These are phyloP conservation scores for Withania somnifera DNA, from an alignment of 305 asterid genomes.

Conservation along the genomic window DNA sequence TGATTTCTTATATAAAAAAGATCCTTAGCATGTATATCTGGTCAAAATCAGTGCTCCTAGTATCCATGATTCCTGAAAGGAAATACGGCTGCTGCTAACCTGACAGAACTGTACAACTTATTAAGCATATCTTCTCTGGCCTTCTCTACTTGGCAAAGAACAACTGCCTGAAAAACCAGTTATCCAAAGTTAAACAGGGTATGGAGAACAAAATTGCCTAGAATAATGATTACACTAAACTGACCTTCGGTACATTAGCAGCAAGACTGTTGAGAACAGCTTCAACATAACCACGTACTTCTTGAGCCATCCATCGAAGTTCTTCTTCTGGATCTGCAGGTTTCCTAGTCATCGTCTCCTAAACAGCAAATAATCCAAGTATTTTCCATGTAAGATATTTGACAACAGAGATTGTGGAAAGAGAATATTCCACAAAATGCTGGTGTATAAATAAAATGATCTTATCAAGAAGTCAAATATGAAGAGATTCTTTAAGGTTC, in stretches of 20 bases:
- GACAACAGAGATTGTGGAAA: not conserved
- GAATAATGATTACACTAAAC: not conserved
- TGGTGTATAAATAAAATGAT: not conserved
- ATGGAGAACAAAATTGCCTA: not conserved
- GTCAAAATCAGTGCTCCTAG: not conserved
- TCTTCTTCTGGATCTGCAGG: conserved; percentile 99
- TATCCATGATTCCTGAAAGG: not conserved
- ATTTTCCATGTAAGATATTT: not conserved
- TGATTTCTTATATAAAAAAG: not conserved
- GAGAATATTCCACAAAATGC: not conserved
- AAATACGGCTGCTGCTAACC: conserved; percentile 34
- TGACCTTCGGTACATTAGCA: conserved; percentile 97
- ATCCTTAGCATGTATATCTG: not conserved
- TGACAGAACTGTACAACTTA: conserved; percentile 83
- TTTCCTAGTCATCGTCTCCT: conserved; percentile 91
- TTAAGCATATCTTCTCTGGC: conserved; percentile 98
- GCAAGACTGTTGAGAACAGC: conserved; percentile 99
- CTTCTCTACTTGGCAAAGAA: conserved; percentile 98
- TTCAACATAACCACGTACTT: conserved; percentile 99
- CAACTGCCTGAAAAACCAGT: conserved; percentile 70
- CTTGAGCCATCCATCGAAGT: conserved; percentile 99
- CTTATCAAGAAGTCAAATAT: not conserved
- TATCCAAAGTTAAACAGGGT: conserved; percentile 7
- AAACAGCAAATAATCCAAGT: conserved; percentile 5
- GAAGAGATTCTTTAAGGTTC: not conserved